Evolutionary conservation across 768 basidiomycete species (phyloP).

Genomic region (Cystobasidium tubakii): DNA sequence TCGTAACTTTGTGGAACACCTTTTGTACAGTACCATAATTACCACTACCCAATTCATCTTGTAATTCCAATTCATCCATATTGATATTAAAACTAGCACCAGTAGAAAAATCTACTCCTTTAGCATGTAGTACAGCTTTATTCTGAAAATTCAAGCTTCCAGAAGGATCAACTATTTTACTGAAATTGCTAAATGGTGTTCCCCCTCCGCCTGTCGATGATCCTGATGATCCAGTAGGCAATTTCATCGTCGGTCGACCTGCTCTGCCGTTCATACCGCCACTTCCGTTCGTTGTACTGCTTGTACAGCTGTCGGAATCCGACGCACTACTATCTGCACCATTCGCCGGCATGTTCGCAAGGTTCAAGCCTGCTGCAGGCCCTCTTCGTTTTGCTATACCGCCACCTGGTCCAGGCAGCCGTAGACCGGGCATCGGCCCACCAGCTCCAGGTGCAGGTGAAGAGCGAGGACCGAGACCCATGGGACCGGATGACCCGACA

Average conservation of each 20-base stretch:
- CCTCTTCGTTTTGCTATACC: conserved; percentile 21
- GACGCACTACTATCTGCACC: not conserved
- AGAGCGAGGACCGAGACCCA: not conserved
- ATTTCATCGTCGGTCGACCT: conserved; percentile 27
- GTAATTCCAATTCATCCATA: conserved; percentile 73
- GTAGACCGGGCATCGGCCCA: not conserved
- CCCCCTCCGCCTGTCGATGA: conserved; percentile 5
- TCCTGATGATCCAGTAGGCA: not conserved
- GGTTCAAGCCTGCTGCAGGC: conserved; percentile 14
- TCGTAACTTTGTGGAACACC: conserved; percentile 87
- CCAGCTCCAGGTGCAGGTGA: not conserved
- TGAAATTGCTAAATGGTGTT: conserved; percentile 86
- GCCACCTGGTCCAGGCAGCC: not conserved
- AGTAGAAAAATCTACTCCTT: conserved; percentile 81
- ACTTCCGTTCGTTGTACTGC: not conserved
- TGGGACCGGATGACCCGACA: conserved; percentile 22
- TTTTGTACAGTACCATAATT: conserved; percentile 98
- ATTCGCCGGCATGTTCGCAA: conserved; percentile 7
- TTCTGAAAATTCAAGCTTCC: conserved; percentile 90
- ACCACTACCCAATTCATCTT: conserved; percentile 89
- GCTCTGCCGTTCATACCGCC: conserved; percentile 3
- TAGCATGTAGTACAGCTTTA: conserved; percentile 84
- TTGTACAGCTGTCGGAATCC: not conserved
- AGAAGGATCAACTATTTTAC: conserved; percentile 90
- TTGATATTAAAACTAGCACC: conserved; percentile 88